A percentile compares a stretch with the other conserved stretches of the same genome.
Conservation (phyloP, 2,329 filamentous ascomycete genomes). For the Trichoderma citrinoviride region DNA sequence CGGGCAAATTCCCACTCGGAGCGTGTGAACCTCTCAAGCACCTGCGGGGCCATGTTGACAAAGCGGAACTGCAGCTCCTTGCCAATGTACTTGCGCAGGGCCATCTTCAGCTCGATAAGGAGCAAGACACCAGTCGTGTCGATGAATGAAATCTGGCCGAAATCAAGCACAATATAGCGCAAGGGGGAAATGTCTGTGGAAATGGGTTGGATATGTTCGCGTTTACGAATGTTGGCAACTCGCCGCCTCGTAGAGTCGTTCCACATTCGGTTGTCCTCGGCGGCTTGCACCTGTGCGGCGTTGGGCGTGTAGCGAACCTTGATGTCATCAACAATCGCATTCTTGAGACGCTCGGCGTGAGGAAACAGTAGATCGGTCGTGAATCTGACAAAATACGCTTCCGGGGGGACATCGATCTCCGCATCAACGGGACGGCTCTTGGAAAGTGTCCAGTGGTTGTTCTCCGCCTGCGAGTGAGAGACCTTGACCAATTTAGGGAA, state of each 20-base stretch:
- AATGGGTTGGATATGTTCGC: conserved; percentile 35
- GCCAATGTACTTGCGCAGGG: conserved; percentile 50
- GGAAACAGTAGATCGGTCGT: conserved; percentile 59
- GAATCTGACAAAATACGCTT: conserved; percentile 56
- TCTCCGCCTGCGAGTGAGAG: conserved; percentile 32
- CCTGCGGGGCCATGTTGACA: conserved; percentile 45
- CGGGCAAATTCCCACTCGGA: conserved; percentile 38
- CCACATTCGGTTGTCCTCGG: conserved; percentile 49
- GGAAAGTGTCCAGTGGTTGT: conserved; percentile 30
- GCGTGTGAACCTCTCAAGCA: conserved; percentile 39
- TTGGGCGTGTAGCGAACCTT: conserved; percentile 42
- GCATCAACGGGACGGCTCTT: conserved; percentile 24
- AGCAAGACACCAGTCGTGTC: conserved; percentile 53
- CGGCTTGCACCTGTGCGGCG: conserved; percentile 41
- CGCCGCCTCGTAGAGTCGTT: conserved; percentile 51
- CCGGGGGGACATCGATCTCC: conserved; percentile 39
- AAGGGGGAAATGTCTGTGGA: conserved; percentile 41
- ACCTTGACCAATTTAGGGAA: conserved; percentile 46
- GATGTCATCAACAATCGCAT: conserved; percentile 48
- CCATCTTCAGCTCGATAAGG: conserved; percentile 47
- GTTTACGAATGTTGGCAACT: conserved; percentile 44
- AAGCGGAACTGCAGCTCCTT: conserved; percentile 47
- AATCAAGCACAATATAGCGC: conserved; percentile 51
- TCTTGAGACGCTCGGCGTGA: conserved; percentile 55
- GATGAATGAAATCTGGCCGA: conserved; percentile 50